phyloP scores from a whole-genome alignment of 208 protist species.

The Acanthamoeba culbertsoni region DNA sequence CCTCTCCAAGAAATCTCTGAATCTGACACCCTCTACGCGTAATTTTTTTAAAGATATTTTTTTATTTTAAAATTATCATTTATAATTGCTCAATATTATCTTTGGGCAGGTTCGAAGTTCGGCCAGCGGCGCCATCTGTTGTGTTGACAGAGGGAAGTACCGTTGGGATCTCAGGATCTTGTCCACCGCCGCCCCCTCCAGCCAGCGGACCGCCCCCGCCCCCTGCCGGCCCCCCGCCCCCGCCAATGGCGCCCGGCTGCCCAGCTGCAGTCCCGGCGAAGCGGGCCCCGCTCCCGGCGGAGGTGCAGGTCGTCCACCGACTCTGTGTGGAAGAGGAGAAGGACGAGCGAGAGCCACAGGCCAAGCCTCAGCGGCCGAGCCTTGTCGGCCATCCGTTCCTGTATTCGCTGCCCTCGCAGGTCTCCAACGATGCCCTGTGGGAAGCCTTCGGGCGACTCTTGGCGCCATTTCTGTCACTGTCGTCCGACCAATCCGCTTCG shows the following conservation, averaged over 20 bases:
- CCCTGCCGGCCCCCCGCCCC: not conserved
- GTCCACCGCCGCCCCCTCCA: not conserved
- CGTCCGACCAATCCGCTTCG: no score
- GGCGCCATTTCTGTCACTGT: no score
- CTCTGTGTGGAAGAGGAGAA: not conserved
- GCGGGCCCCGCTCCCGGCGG: not conserved
- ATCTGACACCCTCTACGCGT: not conserved
- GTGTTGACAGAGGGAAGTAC: no score
- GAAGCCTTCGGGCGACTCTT: not conserved
- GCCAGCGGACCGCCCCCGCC: not conserved
- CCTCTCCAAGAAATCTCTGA: not conserved
- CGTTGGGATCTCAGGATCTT: no score
- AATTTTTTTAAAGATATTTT: not conserved
- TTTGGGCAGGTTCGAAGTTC: not conserved
- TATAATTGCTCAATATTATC: not conserved
- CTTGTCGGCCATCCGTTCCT: not conserved
- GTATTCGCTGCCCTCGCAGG: not conserved
- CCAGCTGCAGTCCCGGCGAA: not conserved
- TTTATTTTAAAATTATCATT: no score
- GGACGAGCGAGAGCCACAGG: not conserved
- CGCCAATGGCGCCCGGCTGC: not conserved
- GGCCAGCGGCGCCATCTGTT: no score
- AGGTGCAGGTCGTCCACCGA: not conserved
- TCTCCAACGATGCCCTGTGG: not conserved
- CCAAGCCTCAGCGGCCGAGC: not conserved